Evolutionary conservation across 2,329 filamentous ascomycete species (phyloP).

Genomic region (Calonectria montana): DNA sequence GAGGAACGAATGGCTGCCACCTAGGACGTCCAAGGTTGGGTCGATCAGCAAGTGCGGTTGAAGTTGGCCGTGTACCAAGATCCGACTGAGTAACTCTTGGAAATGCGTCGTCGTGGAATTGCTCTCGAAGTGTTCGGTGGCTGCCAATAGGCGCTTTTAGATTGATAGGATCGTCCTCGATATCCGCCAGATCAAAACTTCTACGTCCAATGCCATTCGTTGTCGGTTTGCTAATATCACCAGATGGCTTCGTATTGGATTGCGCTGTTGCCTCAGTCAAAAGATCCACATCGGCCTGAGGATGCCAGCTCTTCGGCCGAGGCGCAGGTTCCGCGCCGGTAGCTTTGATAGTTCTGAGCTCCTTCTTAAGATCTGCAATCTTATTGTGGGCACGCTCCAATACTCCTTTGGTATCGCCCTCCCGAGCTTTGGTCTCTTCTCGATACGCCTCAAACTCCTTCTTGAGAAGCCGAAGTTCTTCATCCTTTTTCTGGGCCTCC

Average conservation of each 20-base stretch:
- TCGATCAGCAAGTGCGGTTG: slow-evolving; percentile 36
- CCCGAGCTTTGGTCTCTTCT: slow-evolving; percentile 63
- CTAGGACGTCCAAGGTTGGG: slow-evolving; percentile 48
- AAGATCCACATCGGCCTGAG: slow-evolving; percentile 32
- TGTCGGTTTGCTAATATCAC: slow-evolving; percentile 8
- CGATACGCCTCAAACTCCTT: slow-evolving; percentile 66
- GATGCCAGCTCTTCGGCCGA: slow-evolving; percentile 47
- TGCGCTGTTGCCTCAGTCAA: slow-evolving; percentile 22
- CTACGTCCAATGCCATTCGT: slow-evolving; percentile 29
- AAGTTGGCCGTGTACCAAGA: slow-evolving; percentile 22
- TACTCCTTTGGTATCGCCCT: slow-evolving; percentile 66
- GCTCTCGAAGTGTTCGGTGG: slow-evolving; percentile 48
- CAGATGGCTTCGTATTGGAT: background rate
- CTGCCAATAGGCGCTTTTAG: slow-evolving; percentile 31
- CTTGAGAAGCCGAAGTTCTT: slow-evolving; percentile 61
- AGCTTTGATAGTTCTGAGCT: slow-evolving; percentile 59
- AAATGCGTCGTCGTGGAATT: slow-evolving; percentile 47
- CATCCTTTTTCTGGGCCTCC: slow-evolving; percentile 59
- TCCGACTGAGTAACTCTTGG: slow-evolving; percentile 30
- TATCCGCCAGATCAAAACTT: slow-evolving; percentile 44
- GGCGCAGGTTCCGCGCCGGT: slow-evolving; percentile 29
- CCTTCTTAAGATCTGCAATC: slow-evolving; percentile 66
- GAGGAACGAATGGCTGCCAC: slow-evolving; percentile 57
- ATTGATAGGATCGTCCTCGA: slow-evolving; percentile 29
- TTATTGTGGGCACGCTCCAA: slow-evolving; percentile 67